Base-by-base conservation (phyloP, 345 rosid species). In the Salix udensis region DNA sequence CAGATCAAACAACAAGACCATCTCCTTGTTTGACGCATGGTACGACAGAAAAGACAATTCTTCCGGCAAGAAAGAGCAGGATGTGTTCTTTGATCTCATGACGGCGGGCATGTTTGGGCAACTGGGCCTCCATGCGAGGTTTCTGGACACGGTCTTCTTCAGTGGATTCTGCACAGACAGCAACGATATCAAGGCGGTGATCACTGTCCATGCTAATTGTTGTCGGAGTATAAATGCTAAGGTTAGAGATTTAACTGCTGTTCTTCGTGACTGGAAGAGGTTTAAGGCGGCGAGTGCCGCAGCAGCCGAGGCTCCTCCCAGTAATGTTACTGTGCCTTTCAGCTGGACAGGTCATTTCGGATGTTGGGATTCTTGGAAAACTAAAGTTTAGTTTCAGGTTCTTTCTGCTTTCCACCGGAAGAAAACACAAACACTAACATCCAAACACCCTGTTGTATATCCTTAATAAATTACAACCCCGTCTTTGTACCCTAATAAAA, bases 121-220 rank as follows among this genome's bases (percentile, higher is more conserved):
- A 6, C 7, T 77, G 28, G 71, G 30, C 36, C 9, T 81, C 2
- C 24, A 28, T 21, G 64, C 77, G 8, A 73, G 81, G 75, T 81
- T 81, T 58, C 7, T 81, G 61, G 81, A 77, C 52, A 81, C 75
- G 0, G 14, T 50, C 53, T 69, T 28, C n/a, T 81, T 77, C 21
- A 81, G 84, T 52, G 84, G 80, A 18, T 81, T 81, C 67, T 81
- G 84, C 21, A 26, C 73, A 2, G 80, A 73, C 16, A 81, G 84
- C 74, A 67, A 19, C 8, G 80, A 73, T 26, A 30, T 77, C 2
- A 42, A 9, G n/a, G 68, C 42, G 5, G 80, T 81, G 6, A n/a
- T 26, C 26, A 81, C 84, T 5, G 81, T 81, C 1, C 84, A 81
- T 65, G 80, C 84, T 21, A 81, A 81, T 40, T 81, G 81, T 7